These are phyloP conservation scores for Sistotremastrum suecicum DNA, from an alignment of 768 basidiomycete genomes.

Conservation along the genomic window DNA sequence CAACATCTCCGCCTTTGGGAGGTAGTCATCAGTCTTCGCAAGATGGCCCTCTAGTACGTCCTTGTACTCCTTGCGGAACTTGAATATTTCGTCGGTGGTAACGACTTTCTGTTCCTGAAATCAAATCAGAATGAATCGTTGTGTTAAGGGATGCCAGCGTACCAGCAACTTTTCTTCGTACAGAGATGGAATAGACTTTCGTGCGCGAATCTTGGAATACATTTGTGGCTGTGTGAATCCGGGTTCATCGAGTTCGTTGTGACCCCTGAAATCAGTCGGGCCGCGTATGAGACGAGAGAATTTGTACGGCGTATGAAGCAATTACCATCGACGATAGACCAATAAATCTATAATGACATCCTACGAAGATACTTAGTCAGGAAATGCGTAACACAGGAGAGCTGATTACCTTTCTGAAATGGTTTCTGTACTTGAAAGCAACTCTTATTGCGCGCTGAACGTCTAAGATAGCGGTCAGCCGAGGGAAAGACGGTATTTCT, in stretches of 20 bases:
- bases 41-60: constrained; percentile 50
- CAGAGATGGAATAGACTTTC: constrained; percentile 63
- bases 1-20: constrained; percentile 40
- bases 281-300: not conserved
- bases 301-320: not conserved
- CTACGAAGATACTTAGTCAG: constrained; percentile 13
- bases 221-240: constrained; percentile 80
- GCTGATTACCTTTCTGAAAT: constrained; percentile 59
- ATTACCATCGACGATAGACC: constrained; percentile 73
- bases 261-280: constrained; percentile 35
- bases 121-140: not conserved
- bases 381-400: not conserved
- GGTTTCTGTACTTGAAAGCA: constrained; percentile 77
- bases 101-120: constrained; percentile 37
- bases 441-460: constrained; percentile 74
- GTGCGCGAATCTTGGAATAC: constrained; percentile 75
- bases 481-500: not conserved
- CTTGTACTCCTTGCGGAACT: constrained; percentile 45
- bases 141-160: constrained; percentile 12
- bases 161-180: constrained; percentile 75
- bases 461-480: constrained; percentile 27
- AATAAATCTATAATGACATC: constrained; percentile 84
- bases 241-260: constrained; percentile 82
- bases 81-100: constrained; percentile 29
- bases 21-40: constrained; percentile 29